Evolutionary conservation across 2,329 filamentous ascomycete species (phyloP).

Genomic region (Dothidotthia symphoricarpi): DNA sequence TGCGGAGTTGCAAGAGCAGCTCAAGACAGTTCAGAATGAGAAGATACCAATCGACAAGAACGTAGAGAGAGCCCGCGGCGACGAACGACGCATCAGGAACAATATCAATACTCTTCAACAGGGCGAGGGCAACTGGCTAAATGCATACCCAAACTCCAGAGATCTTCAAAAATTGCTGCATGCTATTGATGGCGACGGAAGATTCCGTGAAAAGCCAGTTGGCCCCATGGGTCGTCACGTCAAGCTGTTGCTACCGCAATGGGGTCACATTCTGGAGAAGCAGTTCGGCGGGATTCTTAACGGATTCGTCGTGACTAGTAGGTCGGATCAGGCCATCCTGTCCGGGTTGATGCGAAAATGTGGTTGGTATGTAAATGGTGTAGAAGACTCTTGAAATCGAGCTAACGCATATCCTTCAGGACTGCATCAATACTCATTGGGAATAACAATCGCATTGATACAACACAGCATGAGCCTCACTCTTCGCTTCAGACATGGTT

Average conservation of each 20-base stretch:
- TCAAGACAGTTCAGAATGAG: constrained; percentile 32
- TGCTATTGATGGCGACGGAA: constrained; percentile 66
- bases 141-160: constrained; percentile 60
- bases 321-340: constrained; percentile 70
- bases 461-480: constrained; percentile 70
- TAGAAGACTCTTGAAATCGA: not conserved
- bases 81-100: constrained; percentile 55
- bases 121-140: constrained; percentile 59
- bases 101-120: constrained; percentile 53
- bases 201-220: constrained; percentile 71
- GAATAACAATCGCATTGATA: constrained; percentile 56
- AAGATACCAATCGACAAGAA: constrained; percentile 19
- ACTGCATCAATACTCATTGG: constrained; percentile 64
- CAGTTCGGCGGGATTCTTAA: constrained; percentile 68
- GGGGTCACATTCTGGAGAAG: constrained; percentile 79
- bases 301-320: constrained; percentile 78
- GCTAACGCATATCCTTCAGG: constrained; percentile 25
- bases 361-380: constrained; percentile 46
- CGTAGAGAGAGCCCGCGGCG: constrained; percentile 40
- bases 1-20: constrained; percentile 37
- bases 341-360: constrained; percentile 62
- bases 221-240: constrained; percentile 82
- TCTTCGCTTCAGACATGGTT: constrained; percentile 71
- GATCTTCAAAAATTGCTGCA: constrained; percentile 61
- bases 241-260: constrained; percentile 72